phyloP scores from a whole-genome alignment of 306 rosid species.

The Dalbergia oliveri region DNA sequence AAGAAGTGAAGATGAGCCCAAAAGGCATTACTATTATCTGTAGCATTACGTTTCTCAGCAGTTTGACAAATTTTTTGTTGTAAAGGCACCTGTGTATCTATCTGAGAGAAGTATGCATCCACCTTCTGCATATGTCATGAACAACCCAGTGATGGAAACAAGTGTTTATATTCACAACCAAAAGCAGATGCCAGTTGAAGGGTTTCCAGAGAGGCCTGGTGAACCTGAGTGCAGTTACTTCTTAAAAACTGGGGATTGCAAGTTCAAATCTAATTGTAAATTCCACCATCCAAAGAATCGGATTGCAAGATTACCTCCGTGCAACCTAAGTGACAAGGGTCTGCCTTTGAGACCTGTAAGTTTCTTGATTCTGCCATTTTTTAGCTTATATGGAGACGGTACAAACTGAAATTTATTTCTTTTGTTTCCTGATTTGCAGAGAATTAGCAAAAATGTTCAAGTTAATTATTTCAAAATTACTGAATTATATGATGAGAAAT shows the following conservation, averaged over 20 bases:
- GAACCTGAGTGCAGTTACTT: conserved; percentile 87
- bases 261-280: conserved; percentile 79
- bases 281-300: conserved; percentile 88
- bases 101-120: conserved; percentile 68
- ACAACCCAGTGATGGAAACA: conserved; percentile 59
- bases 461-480: neutral
- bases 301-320: conserved; percentile 54
- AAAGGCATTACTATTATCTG: neutral
- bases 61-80: conserved; percentile 48
- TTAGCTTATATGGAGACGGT: neutral
- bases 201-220: conserved; percentile 90
- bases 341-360: conserved; percentile 95
- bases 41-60: neutral
- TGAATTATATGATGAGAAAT: neutral
- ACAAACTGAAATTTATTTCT: neutral
- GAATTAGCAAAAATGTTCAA: neutral
- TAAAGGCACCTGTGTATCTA: conserved; percentile 73
- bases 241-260: conserved; percentile 91
- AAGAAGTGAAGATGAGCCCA: neutral
- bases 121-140: conserved; percentile 63
- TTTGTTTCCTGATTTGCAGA: neutral
- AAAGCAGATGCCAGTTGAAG: conserved; percentile 58
- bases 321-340: conserved; percentile 81
- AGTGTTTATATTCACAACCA: conserved; percentile 58
- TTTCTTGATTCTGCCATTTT: conserved; percentile 2